Percentiles rank a stretch among this genome's conserved stretches.
Evolutionary conservation across 352 stramenopile species (phyloP).

Genomic region (Hyaloperonospora brassicae): DNA sequence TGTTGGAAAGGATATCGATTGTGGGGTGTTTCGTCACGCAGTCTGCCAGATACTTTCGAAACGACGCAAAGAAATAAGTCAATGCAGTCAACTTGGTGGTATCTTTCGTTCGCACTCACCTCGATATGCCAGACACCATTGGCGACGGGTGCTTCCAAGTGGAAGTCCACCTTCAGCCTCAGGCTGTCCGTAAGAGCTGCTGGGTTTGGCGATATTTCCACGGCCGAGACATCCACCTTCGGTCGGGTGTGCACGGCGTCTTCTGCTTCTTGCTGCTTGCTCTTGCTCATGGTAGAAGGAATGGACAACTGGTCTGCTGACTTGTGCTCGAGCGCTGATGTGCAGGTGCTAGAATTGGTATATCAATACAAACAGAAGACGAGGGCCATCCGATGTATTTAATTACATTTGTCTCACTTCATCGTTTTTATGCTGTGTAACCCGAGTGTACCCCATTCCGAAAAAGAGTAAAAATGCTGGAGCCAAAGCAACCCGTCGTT

Average conservation of each 20-base stretch:
- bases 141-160: conserved; percentile 47
- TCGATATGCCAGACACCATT: conserved; percentile 74
- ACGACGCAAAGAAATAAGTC: neutral
- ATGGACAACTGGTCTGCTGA: no score
- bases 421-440: no score
- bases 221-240: conserved; percentile 53
- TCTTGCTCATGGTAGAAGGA: no score
- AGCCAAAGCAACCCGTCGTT: no score
- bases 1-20: conserved; percentile 72
- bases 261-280: conserved; percentile 24
- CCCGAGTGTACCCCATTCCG: no score
- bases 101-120: conserved; percentile 22
- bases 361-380: no score
- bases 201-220: conserved; percentile 81
- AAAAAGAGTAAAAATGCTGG: no score
- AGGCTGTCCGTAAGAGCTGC: conserved; percentile 65
- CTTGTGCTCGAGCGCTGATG: no score
- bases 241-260: conserved; percentile 41
- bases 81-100: neutral
- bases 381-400: no score
- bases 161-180: conserved; percentile 77
- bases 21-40: conserved; percentile 78
- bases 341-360: no score
- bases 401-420: no score
- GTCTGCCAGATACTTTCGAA: conserved; percentile 73